A percentile compares a stretch with the other conserved stretches of the same genome.
Evolutionary conservation across 805 yeast species (phyloP).

Genomic region (Myxozyma geophila): DNA sequence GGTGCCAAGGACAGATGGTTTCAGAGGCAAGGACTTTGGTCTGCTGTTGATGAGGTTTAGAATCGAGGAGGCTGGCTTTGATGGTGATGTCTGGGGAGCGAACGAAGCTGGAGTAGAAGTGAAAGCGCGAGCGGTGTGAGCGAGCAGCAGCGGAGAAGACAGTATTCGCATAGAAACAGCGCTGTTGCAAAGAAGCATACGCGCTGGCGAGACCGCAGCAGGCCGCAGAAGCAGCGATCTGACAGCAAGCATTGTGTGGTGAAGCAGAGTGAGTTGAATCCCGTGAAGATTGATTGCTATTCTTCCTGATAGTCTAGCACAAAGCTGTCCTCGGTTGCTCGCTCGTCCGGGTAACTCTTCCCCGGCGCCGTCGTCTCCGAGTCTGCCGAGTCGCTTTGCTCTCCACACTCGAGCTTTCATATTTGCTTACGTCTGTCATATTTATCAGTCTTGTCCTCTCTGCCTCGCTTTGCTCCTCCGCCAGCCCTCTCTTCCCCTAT

Average conservation of each 20-base stretch:
- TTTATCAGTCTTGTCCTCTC: background rate
- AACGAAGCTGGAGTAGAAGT: background rate
- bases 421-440: background rate
- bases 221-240: constrained; percentile 7
- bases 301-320: too few species aligned
- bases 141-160: background rate
- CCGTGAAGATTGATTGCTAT: too few species aligned
- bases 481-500: too few species aligned
- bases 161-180: background rate
- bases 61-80: background rate
- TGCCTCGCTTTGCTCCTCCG: too few species aligned
- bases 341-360: background rate
- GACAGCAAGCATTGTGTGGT: background rate
- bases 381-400: background rate
- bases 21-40: background rate
- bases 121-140: background rate
- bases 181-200: background rate
- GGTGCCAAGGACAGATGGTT: background rate
- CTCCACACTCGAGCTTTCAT: background rate
- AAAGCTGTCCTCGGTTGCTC: background rate
- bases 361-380: constrained; percentile 8
- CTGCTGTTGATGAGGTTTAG: constrained; percentile 6
- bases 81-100: background rate
- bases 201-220: background rate
- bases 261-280: too few species aligned